Conservation (phyloP, 495 filamentous ascomycete species). For the Neurospora sp. region DNA sequence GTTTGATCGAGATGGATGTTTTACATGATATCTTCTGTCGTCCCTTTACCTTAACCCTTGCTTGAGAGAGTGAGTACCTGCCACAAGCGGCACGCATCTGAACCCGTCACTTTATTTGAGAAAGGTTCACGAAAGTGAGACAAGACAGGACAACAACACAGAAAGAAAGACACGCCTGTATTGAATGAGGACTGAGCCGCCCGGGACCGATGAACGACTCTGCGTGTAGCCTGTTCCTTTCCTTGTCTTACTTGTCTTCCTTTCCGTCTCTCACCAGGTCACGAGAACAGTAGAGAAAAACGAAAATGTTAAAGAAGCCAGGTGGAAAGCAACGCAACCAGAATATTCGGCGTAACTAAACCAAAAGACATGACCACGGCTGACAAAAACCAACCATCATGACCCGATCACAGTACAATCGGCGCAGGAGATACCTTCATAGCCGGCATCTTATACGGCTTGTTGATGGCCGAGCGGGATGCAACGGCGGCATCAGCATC, state of each 20-base stretch:
- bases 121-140: background rate
- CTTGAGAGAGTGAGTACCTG: background rate
- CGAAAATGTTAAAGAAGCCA: background rate
- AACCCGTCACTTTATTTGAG: background rate
- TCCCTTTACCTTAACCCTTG: background rate
- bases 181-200: background rate
- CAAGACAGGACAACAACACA: background rate
- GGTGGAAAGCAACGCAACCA: background rate
- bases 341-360: background rate
- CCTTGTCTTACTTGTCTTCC: background rate
- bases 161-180: background rate
- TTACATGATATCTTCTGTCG: background rate
- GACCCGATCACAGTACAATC: slow-evolving; percentile 39
- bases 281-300: background rate
- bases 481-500: background rate
- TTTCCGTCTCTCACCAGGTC: background rate
- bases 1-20: background rate
- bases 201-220: background rate
- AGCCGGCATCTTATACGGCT: slow-evolving; percentile 56
- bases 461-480: slow-evolving; percentile 24
- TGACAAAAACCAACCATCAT: slow-evolving; percentile 4
- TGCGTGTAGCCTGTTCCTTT: background rate
- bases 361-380: background rate
- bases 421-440: slow-evolving; percentile 71
- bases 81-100: background rate